A percentile compares a stretch with the other conserved stretches of the same genome.
These are phyloP conservation scores for Cardiosporidium cionae DNA, from an alignment of 169 alveolate genomes.

Conservation along the genomic window DNA sequence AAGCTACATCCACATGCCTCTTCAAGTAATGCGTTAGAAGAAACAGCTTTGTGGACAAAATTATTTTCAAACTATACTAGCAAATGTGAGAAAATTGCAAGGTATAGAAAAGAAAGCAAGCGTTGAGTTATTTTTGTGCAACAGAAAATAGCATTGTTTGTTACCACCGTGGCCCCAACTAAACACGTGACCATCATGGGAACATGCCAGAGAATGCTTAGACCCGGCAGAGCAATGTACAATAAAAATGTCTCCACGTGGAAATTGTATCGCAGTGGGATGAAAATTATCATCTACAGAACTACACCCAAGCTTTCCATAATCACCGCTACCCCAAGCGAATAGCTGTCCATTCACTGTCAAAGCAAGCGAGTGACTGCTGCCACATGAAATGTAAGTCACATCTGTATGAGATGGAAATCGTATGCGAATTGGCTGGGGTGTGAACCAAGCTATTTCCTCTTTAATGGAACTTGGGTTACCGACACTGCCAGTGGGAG, in stretches of 20 bases:
- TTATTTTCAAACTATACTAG: too few species aligned
- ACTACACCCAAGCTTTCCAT: slow-evolving; percentile 65
- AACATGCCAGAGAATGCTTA: slow-evolving; percentile 10
- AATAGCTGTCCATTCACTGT: slow-evolving; percentile 49
- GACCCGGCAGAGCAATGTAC: slow-evolving; percentile 16
- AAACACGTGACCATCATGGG: slow-evolving; percentile 4
- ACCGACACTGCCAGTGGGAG: background rate
- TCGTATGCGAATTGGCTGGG: slow-evolving; percentile 52
- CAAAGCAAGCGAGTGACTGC: slow-evolving; percentile 56
- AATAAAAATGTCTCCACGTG: background rate
- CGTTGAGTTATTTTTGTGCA: too few species aligned
- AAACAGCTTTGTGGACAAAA: too few species aligned
- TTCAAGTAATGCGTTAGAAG: too few species aligned
- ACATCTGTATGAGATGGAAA: slow-evolving; percentile 38
- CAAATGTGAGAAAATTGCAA: slow-evolving; percentile 1
- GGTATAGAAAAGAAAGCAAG: background rate
- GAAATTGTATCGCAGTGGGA: background rate
- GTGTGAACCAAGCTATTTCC: slow-evolving; percentile 64
- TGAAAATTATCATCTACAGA: slow-evolving; percentile 10
- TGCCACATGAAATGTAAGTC: slow-evolving; percentile 58
- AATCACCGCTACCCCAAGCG: slow-evolving; percentile 61
- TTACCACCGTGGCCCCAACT: slow-evolving; percentile 30
- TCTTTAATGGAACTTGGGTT: slow-evolving; percentile 20
- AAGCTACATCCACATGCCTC: background rate
- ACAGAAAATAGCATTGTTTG: too few species aligned